Conservation (phyloP, 768 basidiomycete genomes). For the Lyophyllum atratum region DNA sequence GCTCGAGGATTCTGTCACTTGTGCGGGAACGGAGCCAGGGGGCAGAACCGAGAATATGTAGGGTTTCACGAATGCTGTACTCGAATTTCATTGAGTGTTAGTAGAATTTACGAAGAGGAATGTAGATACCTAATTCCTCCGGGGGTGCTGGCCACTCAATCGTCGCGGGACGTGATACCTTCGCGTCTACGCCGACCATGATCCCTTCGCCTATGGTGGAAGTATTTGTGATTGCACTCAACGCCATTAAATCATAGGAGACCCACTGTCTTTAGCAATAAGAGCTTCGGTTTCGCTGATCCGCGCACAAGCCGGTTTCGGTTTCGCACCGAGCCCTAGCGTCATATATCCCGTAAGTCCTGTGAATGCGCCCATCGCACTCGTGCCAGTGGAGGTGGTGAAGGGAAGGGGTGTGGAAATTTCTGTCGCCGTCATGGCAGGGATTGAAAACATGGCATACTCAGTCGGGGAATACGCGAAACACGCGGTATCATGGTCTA, state of each 20-base stretch:
- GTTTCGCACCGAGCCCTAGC: conserved; percentile 73
- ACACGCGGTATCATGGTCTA: conserved; percentile 59
- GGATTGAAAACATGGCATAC: conserved; percentile 71
- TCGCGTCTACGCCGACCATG: conserved; percentile 63
- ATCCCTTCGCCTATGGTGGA: conserved; percentile 60
- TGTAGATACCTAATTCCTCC: conserved; percentile 67
- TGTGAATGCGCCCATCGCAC: conserved; percentile 74
- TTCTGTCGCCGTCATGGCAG: conserved; percentile 57
- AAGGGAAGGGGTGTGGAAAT: conserved; percentile 51
- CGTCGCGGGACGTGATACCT: conserved; percentile 43
- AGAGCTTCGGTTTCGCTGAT: conserved; percentile 65
- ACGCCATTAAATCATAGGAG: background rate
- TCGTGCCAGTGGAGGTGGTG: conserved; percentile 41
- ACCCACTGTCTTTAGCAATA: conserved; percentile 79
- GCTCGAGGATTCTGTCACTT: conserved; percentile 23
- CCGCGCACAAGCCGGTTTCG: conserved; percentile 61
- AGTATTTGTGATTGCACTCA: conserved; percentile 1
- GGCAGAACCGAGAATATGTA: conserved; percentile 80
- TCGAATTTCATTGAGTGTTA: background rate
- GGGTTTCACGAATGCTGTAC: conserved; percentile 68
- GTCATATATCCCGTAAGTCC: conserved; percentile 87
- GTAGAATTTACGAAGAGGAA: background rate
- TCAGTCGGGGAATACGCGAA: conserved; percentile 83
- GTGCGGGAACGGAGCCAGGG: conserved; percentile 53
- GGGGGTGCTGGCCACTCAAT: conserved; percentile 81